A percentile compares a stretch with the other conserved stretches of the same genome.
Evolutionary conservation across 1,284 basidiomycete species (phyloP).

Genomic region (Pseudozyma pruni): DNA sequence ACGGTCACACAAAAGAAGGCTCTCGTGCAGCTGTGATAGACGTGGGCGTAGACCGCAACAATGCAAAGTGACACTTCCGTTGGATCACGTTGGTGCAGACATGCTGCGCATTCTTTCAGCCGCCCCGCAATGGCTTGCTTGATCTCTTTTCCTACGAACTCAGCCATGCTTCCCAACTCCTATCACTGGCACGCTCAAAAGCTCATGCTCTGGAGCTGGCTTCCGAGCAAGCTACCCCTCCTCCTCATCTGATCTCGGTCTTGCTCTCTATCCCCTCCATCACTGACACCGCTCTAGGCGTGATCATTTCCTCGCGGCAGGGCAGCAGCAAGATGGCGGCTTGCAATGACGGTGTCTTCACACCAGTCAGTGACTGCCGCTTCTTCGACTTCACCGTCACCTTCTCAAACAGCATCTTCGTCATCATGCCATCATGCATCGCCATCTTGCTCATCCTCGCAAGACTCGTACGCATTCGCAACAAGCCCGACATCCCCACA

Average conservation of each 20-base stretch:
- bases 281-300: too few relatives aligned
- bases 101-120: too few relatives aligned
- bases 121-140: too few relatives aligned
- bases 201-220: not conserved
- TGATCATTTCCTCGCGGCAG: not conserved
- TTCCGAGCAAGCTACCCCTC: not conserved
- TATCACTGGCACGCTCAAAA: too few relatives aligned
- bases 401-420: conserved; percentile 49
- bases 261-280: too few relatives aligned
- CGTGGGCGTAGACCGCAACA: too few relatives aligned
- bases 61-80: too few relatives aligned
- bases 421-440: conserved; percentile 34
- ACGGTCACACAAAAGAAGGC: too few relatives aligned
- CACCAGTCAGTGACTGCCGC: conserved; percentile 51
- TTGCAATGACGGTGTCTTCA: conserved; percentile 48
- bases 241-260: not conserved
- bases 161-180: too few relatives aligned
- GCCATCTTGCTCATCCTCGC: conserved; percentile 26
- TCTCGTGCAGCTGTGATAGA: too few relatives aligned
- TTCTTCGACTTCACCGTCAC: conserved; percentile 57
- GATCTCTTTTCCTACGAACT: too few relatives aligned
- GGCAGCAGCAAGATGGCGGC: conserved; percentile 7
- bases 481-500: conserved; percentile 28
- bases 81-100: too few relatives aligned
- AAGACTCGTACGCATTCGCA: conserved; percentile 14